A percentile compares a stretch with the other conserved stretches of the same genome.
These are phyloP conservation scores for Boletus fagicola DNA, from an alignment of 768 basidiomycete genomes.

Conservation along the genomic window DNA sequence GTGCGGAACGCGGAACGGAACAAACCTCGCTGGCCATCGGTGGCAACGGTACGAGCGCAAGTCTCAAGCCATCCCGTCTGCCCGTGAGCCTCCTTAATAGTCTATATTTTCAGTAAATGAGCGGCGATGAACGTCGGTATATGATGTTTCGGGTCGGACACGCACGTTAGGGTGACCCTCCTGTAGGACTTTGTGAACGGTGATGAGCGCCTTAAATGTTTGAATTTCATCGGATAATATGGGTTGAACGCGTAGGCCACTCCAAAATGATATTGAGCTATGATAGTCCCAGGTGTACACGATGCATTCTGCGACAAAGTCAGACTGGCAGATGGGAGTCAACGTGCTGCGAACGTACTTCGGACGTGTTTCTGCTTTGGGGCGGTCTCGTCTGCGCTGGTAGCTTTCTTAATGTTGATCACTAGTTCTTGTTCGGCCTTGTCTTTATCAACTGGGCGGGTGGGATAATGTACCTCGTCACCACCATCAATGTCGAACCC, in stretches of 20 bases:
- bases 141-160: constrained; percentile 6
- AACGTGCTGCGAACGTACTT: constrained; percentile 55
- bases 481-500: constrained; percentile 68
- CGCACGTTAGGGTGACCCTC: constrained; percentile 92
- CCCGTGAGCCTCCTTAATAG: constrained; percentile 93
- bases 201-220: constrained; percentile 97
- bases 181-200: constrained; percentile 96
- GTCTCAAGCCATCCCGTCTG: constrained; percentile 99
- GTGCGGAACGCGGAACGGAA: neutral
- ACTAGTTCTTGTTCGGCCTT: constrained; percentile 94
- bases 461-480: constrained; percentile 87
- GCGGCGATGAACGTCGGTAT: constrained; percentile 2
- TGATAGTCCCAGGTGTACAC: constrained; percentile 99
- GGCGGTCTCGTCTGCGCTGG: constrained; percentile 89
- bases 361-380: constrained; percentile 99
- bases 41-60: constrained; percentile 84
- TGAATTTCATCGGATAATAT: constrained; percentile 97
- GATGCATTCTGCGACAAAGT: constrained; percentile 73
- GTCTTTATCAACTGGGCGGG: constrained; percentile 97
- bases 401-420: constrained; percentile 98
- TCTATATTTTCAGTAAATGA: constrained; percentile 47
- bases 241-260: constrained; percentile 92
- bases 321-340: constrained; percentile 10
- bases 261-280: constrained; percentile 97
- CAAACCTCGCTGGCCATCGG: constrained; percentile 73